These are phyloP conservation scores for Penicillium roqueforti DNA, from an alignment of 495 filamentous ascomycete genomes.

Conservation along the genomic window DNA sequence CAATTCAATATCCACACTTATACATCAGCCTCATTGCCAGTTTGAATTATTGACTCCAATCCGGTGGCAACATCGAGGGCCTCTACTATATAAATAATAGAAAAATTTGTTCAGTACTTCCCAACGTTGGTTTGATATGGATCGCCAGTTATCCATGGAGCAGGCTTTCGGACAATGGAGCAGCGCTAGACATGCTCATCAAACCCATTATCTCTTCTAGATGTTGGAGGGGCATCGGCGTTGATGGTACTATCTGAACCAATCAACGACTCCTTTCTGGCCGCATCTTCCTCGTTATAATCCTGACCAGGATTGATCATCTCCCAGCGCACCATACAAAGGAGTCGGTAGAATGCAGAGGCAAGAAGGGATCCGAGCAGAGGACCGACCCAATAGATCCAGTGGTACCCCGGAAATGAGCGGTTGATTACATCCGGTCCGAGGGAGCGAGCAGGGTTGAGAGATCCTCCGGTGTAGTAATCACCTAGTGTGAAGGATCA, in stretches of 20 bases:
- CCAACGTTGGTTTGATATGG: neutral
- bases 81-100: neutral
- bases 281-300: conserved; percentile 35
- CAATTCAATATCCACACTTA: neutral
- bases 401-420: conserved; percentile 54
- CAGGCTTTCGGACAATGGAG: neutral
- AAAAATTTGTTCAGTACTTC: no score
- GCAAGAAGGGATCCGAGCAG: conserved; percentile 62
- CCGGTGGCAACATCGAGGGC: neutral
- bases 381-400: conserved; percentile 65
- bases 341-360: conserved; percentile 60
- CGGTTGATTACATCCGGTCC: conserved; percentile 64
- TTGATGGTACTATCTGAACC: conserved; percentile 15
- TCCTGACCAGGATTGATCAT: conserved; percentile 77
- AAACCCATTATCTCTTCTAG: neutral
- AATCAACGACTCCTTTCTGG: conserved; percentile 6
- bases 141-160: neutral
- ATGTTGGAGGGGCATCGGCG: neutral
- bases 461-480: conserved; percentile 66
- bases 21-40: neutral
- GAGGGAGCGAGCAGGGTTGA: conserved; percentile 71
- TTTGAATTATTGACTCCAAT: neutral
- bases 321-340: conserved; percentile 68
- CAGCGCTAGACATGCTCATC: conserved; percentile 13
- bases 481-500: conserved; percentile 43